Conservation (phyloP, 78 protist species). For the Planoprotostelium fungivorum region DNA sequence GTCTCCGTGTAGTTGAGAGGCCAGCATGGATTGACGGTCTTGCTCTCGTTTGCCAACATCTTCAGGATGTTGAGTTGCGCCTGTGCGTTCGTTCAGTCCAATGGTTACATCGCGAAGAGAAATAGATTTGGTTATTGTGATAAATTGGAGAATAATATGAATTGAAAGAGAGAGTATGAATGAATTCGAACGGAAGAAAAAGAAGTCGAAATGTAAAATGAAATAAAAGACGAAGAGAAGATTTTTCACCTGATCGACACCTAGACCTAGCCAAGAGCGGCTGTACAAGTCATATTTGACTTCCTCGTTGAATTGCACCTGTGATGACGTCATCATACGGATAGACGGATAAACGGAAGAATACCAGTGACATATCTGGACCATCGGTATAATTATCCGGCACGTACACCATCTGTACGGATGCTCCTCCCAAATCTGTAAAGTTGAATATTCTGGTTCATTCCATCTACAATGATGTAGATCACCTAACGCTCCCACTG, state of each 20-base stretch:
- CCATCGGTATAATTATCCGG: not conserved
- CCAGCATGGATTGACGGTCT: not conserved
- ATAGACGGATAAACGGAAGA: no score
- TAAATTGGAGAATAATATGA: no score
- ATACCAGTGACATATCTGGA: no score
- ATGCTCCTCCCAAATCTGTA: not conserved
- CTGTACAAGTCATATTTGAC: not conserved
- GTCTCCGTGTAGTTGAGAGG: not conserved
- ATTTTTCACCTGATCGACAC: not conserved
- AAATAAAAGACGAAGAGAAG: no score
- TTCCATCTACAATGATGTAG: not conserved
- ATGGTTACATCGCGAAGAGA: no score
- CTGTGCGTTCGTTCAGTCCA: no score
- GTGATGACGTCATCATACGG: no score
- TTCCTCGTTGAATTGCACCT: no score
- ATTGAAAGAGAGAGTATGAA: no score
- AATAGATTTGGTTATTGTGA: no score
- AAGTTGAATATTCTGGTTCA: not conserved
- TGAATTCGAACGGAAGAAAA: not conserved
- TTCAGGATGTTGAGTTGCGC: not conserved
- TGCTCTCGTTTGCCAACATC: not conserved
- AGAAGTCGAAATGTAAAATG: no score
- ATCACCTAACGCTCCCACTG: not conserved
- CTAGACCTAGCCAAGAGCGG: not conserved
- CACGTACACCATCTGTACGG: not conserved